A percentile compares a stretch with the other conserved stretches of the same genome.
phyloP scores from a whole-genome alignment of 2,329 filamentous ascomycete genomes.

The Rasamsonia emersonii region DNA sequence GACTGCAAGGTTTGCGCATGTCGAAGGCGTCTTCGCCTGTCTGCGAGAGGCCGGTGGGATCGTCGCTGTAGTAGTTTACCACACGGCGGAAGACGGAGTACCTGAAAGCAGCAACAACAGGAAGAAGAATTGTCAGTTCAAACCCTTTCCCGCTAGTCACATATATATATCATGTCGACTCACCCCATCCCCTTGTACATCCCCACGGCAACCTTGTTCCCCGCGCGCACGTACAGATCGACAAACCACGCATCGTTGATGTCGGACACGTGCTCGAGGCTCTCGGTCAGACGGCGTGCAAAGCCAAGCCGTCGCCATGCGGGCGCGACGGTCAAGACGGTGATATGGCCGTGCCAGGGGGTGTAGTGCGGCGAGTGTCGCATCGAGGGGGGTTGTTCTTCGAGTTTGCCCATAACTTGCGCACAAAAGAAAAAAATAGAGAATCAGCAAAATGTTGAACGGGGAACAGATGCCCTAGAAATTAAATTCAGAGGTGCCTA shows the following conservation, averaged over 20 bases:
- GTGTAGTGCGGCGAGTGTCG: slow-evolving; percentile 78
- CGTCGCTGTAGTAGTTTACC: slow-evolving; percentile 86
- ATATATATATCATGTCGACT: too few species aligned
- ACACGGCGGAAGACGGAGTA: slow-evolving; percentile 84
- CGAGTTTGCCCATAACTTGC: slow-evolving; percentile 88
- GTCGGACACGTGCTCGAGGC: slow-evolving; percentile 74
- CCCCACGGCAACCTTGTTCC: slow-evolving; percentile 76
- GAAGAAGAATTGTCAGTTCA: too few species aligned
- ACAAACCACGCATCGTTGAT: slow-evolving; percentile 87
- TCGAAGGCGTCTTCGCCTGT: slow-evolving; percentile 81
- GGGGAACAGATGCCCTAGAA: too few species aligned
- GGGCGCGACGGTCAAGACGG: slow-evolving; percentile 84
- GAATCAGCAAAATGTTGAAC: background rate
- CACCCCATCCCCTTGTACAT: slow-evolving; percentile 86
- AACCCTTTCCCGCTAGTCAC: too few species aligned
- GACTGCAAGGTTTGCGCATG: slow-evolving; percentile 85
- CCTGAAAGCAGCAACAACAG: too few species aligned
- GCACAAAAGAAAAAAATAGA: background rate
- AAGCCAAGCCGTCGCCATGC: slow-evolving; percentile 78
- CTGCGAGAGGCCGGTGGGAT: slow-evolving; percentile 52
- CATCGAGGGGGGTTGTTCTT: slow-evolving; percentile 70
- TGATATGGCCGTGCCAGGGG: slow-evolving; percentile 99
- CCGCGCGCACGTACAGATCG: slow-evolving; percentile 83
- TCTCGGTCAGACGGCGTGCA: slow-evolving; percentile 70
- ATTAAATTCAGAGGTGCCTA: slow-evolving; percentile 41